Conservation (phyloP, 1,284 basidiomycete genomes). For the Moesziomyces globuligerus region DNA sequence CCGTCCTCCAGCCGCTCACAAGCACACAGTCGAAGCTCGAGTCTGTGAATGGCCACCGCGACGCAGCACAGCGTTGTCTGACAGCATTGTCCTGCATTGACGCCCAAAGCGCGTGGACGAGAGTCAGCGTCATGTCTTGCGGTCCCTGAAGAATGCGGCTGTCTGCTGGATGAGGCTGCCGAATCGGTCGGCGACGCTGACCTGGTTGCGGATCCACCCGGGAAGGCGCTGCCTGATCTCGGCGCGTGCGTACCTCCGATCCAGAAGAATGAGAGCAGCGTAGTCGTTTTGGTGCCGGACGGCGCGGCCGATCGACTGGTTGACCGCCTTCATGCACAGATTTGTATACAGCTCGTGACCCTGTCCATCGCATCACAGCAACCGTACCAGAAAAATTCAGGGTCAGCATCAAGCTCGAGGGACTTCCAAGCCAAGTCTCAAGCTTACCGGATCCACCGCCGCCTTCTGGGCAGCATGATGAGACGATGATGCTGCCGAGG, state of each 20-base stretch:
- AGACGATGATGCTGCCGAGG: too few relatives aligned
- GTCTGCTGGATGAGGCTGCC: slow-evolving; percentile 78
- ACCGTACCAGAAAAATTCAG: background rate
- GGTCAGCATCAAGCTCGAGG: background rate
- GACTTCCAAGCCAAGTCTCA: too few relatives aligned
- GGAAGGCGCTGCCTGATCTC: slow-evolving; percentile 59
- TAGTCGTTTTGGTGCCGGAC: slow-evolving; percentile 64
- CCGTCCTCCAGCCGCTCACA: background rate
- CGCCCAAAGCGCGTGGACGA: too few relatives aligned
- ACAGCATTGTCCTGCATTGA: too few relatives aligned
- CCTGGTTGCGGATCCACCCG: slow-evolving; percentile 76
- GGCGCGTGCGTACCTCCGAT: slow-evolving; percentile 53
- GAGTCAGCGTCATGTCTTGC: slow-evolving; percentile 15
- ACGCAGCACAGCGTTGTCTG: too few relatives aligned
- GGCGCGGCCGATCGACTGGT: slow-evolving; percentile 89
- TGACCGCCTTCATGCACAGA: slow-evolving; percentile 90
- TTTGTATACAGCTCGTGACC: slow-evolving; percentile 64
- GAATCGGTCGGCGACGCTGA: slow-evolving; percentile 76
- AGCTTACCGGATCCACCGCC: slow-evolving; percentile 31
- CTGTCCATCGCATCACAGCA: slow-evolving; percentile 3
- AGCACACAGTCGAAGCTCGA: background rate
- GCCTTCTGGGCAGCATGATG: too few relatives aligned
- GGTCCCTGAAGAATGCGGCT: slow-evolving; percentile 52
- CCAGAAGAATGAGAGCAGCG: slow-evolving; percentile 62
- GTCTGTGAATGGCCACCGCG: background rate